Base-by-base conservation (phyloP, 176 grass and related monocot genomes). In the Phragmites australis region DNA sequence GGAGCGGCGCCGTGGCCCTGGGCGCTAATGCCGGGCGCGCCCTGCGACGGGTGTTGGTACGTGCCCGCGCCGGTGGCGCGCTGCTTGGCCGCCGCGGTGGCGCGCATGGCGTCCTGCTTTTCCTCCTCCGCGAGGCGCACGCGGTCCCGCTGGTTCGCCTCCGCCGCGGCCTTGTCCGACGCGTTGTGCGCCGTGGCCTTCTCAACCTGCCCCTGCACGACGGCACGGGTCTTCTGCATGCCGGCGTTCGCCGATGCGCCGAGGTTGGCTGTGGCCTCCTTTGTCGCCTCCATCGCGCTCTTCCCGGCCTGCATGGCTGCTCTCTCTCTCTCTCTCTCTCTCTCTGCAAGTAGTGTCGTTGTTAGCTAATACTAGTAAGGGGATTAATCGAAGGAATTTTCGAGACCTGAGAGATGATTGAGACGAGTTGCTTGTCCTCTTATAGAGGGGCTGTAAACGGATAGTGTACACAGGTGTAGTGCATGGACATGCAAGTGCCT, bases 181-280 rank as follows among this genome's bases (percentile, higher is more conserved):
- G 83, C 56, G 39, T 77, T 30, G 64, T 42, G 72, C 27, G 78
- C 83, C 48, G 83, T 73, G 11, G 79, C 71, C 83, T 82, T 86
- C 56, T 82, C 78, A 48, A 51, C 32, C 52, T 69, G 68, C 2
- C 74, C 88, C 49, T 86, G 79, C 42, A 79, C 50, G 44, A 60
- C 31, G 40, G 88, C 83, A 50, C 62, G 61, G 25, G 79, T 30
- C 83, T 86, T 90, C 74, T 83, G 74, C 83, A 74, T 61, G 64
- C 83, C 79, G 18, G 88, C 80, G 59, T 14, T 55, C 9, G 82
- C 82, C 39, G 87, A 81, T 1, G 87, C 82, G 25, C 87, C 82
- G 0, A 85, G 27, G 77, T 89, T 89, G 2, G 87, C 87, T 34
- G 72, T 82, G 0, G 87, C 63, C 77, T 89, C 82, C 82, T 89